A percentile compares a stretch with the other conserved stretches of the same genome.
Conservation (phyloP, 345 rosid species). For the Eucalyptus urophylla region DNA sequence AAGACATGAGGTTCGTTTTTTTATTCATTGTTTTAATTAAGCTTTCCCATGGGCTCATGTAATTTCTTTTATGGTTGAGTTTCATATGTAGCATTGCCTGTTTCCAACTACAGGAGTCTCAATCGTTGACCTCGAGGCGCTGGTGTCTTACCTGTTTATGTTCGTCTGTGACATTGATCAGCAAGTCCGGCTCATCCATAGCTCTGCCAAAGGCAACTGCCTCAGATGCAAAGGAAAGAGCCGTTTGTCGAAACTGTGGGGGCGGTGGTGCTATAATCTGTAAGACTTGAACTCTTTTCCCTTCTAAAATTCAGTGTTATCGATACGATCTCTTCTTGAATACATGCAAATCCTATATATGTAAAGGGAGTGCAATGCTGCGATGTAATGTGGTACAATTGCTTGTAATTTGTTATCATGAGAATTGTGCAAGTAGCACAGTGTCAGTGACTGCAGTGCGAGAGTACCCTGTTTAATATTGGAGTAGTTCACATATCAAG, state of each 20-base stretch:
- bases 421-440: neutral
- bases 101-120: conserved; percentile 20
- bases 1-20: neutral
- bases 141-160: conserved; percentile 64
- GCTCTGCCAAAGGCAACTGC: conserved; percentile 30
- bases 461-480: neutral
- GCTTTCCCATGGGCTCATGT: neutral
- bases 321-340: neutral
- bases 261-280: conserved; percentile 87
- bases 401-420: neutral
- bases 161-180: conserved; percentile 43
- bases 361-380: neutral
- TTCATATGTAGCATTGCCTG: neutral
- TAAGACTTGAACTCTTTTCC: conserved; percentile 15
- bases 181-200: conserved; percentile 18
- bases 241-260: conserved; percentile 65
- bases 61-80: neutral
- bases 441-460: neutral
- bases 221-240: conserved; percentile 46
- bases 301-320: neutral
- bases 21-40: neutral
- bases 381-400: neutral
- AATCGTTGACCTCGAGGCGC: conserved; percentile 41
- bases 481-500: neutral
- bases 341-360: neutral